Conservation (phyloP, 768 basidiomycete genomes). For the Ramaria sp. region DNA sequence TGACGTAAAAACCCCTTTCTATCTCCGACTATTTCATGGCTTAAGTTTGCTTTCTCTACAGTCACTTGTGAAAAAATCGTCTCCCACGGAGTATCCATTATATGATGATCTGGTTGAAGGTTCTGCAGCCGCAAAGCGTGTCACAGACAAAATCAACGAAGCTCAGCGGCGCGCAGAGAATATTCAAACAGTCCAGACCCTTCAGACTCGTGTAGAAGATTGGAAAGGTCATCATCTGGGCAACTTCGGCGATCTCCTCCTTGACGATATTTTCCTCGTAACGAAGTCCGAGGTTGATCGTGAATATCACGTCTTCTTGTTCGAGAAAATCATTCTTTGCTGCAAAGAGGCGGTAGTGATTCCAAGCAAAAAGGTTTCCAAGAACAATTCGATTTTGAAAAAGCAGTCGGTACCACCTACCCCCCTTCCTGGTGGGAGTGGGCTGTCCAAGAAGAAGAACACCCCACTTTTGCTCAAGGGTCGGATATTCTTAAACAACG, state of each 20-base stretch:
- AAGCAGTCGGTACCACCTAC: constrained; percentile 48
- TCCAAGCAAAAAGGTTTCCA: constrained; percentile 53
- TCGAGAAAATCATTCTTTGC: constrained; percentile 97
- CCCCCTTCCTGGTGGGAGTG: constrained; percentile 38
- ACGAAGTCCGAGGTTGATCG: constrained; percentile 94
- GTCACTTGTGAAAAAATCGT: constrained; percentile 70
- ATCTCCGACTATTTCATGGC: constrained; percentile 9
- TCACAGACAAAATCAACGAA: constrained; percentile 94
- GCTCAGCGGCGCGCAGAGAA: constrained; percentile 89
- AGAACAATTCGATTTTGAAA: constrained; percentile 84
- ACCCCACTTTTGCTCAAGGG: constrained; percentile 87
- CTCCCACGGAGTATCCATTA: constrained; percentile 50
- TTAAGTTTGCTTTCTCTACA: constrained; percentile 18
- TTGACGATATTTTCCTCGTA: constrained; percentile 93
- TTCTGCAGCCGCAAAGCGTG: constrained; percentile 78
- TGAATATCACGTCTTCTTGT: constrained; percentile 97
- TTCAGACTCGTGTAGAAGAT: constrained; percentile 83
- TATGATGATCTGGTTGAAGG: constrained; percentile 79
- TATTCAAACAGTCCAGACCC: constrained; percentile 76
- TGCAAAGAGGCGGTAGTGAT: constrained; percentile 80
- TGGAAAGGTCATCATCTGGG: constrained; percentile 98
- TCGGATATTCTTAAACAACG: constrained; percentile 93
- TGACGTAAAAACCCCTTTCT: constrained; percentile 45
- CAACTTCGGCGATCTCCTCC: constrained; percentile 87
- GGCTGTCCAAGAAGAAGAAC: constrained; percentile 54